phyloP scores from a whole-genome alignment of 2,329 filamentous ascomycete genomes.

The Trichoderma afroharzianum region DNA sequence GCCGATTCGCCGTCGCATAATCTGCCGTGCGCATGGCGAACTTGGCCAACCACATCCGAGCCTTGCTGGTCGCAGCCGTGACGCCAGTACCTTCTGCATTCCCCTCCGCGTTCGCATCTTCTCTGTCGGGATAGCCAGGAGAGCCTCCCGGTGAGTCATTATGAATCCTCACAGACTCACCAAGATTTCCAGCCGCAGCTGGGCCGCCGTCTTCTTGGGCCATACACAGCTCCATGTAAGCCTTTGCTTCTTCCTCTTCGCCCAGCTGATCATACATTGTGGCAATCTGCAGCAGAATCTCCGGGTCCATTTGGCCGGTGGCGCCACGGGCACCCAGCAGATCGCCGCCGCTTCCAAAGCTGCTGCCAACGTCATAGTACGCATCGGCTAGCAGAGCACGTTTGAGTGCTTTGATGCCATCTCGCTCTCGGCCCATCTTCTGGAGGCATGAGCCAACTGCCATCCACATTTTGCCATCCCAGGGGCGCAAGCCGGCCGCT shows the following conservation, averaged over 20 bases:
- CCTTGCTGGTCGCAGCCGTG: constrained; percentile 86
- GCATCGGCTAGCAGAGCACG: constrained; percentile 84
- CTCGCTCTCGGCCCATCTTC: constrained; percentile 80
- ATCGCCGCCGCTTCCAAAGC: constrained; percentile 46
- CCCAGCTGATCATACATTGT: constrained; percentile 79
- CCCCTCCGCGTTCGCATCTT: constrained; percentile 28
- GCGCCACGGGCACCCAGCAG: constrained; percentile 47
- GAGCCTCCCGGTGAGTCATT: constrained; percentile 47
- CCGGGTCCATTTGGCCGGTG: constrained; percentile 72
- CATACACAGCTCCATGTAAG: constrained; percentile 94
- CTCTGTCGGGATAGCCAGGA: constrained; percentile 36
- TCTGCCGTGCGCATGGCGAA: constrained; percentile 74
- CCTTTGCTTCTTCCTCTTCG: constrained; percentile 74
- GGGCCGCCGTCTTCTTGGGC: constrained; percentile 79
- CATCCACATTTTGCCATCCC: constrained; percentile 99
- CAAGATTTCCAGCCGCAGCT: constrained; percentile 39
- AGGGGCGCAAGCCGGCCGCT: constrained; percentile 85
- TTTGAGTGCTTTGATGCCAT: constrained; percentile 93
- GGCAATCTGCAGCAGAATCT: constrained; percentile 86
- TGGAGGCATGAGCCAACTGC: constrained; percentile 89
- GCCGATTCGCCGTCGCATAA: constrained; percentile 69
- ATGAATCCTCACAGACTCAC: constrained; percentile 52
- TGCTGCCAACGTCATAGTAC: constrained; percentile 69
- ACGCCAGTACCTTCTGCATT: constrained; percentile 68
- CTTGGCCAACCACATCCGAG: constrained; percentile 87